Evolutionary conservation across 305 asterid genomes (phyloP).

Genomic region (Solanum chacoense): DNA sequence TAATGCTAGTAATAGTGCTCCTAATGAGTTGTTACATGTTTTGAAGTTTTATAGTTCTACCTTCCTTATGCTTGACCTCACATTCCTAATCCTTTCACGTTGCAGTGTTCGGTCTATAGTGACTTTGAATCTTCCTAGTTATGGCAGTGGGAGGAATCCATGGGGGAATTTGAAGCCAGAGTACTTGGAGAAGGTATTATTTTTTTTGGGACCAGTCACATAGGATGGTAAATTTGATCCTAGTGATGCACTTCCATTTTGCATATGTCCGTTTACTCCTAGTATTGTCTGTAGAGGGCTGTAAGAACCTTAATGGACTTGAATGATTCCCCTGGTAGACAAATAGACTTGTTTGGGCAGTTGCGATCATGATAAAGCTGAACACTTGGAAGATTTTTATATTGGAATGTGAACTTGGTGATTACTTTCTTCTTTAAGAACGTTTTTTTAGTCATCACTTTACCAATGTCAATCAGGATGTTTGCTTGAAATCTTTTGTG

Average conservation of each 20-base stretch:
- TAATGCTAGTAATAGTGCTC: background rate
- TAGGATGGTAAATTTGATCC: background rate
- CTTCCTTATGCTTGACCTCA: constrained; percentile 9
- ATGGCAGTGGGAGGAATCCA: constrained; percentile 98
- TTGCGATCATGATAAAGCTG: background rate
- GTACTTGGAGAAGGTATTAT: constrained; percentile 76
- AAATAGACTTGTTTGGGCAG: background rate
- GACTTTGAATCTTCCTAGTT: constrained; percentile 91
- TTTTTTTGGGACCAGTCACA: background rate
- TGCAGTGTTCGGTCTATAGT: constrained; percentile 90
- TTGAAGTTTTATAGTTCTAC: background rate
- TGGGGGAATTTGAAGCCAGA: constrained; percentile 94
- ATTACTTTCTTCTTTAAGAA: background rate
- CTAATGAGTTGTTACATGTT: background rate
- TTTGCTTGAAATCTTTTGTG: background rate
- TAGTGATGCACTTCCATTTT: background rate
- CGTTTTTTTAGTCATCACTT: background rate
- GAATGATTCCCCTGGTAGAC: background rate
- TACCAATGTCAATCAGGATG: background rate
- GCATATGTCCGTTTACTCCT: background rate
- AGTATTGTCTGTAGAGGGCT: background rate
- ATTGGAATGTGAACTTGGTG: background rate
- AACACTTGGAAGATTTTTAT: background rate
- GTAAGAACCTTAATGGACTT: background rate
- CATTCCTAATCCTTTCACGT: background rate